phyloP scores from a whole-genome alignment of 163 green algal species.

The Prototheca wickerhamii region DNA sequence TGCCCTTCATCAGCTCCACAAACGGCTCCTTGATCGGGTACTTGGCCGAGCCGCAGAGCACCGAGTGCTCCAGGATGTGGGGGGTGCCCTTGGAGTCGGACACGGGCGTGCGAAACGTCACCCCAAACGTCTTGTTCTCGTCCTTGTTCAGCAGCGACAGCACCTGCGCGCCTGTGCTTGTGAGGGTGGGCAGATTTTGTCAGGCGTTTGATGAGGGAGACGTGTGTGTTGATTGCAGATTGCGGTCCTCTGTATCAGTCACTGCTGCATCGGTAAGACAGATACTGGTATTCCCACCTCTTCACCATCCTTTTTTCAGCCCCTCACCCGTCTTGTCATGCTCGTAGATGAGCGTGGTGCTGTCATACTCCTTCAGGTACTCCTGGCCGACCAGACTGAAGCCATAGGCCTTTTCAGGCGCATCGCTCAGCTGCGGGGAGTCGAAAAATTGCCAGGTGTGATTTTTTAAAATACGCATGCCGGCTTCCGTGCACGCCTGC shows the following conservation, averaged over 20 bases:
- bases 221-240: not conserved
- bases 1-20: conserved; percentile 98
- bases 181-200: not conserved
- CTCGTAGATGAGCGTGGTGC: conserved; percentile 65
- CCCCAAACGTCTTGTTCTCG: conserved; percentile 99
- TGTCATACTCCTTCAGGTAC: conserved; percentile 90
- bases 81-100: conserved; percentile 83
- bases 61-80: conserved; percentile 95
- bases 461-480: no score
- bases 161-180: conserved; percentile 72
- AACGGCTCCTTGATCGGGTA: conserved; percentile 98
- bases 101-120: conserved; percentile 91
- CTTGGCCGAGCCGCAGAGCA: conserved; percentile 87
- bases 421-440: no score
- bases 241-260: not conserved
- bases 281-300: no score
- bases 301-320: no score
- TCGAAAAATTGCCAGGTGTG: no score
- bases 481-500: no score
- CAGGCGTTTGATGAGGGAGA: not conserved
- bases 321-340: conserved; percentile 84
- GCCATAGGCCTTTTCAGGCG: no score
- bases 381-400: conserved; percentile 80
- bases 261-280: not conserved
- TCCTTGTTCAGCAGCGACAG: conserved; percentile 88